Evolutionary conservation across 1,139 yeast species (phyloP).

Genomic region (Pichia sp.): DNA sequence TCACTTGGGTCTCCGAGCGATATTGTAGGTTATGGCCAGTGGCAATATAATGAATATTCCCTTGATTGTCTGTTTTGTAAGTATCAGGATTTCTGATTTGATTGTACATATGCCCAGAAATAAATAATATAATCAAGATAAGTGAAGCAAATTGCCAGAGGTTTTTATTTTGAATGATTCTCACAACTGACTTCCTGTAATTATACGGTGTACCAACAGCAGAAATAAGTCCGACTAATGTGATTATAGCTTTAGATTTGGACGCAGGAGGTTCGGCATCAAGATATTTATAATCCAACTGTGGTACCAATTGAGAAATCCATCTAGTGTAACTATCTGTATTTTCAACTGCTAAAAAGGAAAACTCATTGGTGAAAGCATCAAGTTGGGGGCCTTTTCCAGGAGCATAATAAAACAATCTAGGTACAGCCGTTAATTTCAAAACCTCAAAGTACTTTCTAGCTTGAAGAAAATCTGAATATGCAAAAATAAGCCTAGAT

Average conservation of each 20-base stretch:
- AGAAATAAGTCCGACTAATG: conserved; percentile 31
- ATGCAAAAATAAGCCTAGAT: conserved; percentile 51
- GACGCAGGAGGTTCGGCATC: conserved; percentile 16
- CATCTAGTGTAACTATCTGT: conserved; percentile 16
- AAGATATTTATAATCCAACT: conserved; percentile 13
- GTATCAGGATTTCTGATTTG: conserved; percentile 73
- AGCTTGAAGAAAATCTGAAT: conserved; percentile 59
- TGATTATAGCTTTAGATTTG: conserved; percentile 8
- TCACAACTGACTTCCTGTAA: conserved; percentile 10
- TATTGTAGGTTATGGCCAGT: conserved; percentile 67
- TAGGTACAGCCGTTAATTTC: conserved; percentile 71
- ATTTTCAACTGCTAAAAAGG: conserved; percentile 29
- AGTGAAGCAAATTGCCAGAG: conserved; percentile 35
- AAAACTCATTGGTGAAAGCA: conserved; percentile 21
- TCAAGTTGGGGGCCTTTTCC: conserved; percentile 23
- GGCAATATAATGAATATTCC: conserved; percentile 52
- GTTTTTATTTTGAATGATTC: conserved; percentile 18
- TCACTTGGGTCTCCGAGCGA: conserved; percentile 76
- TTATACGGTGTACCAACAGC: conserved; percentile 19
- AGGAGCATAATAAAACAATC: conserved; percentile 42
- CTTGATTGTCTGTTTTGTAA: conserved; percentile 49
- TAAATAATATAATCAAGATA: conserved; percentile 60
- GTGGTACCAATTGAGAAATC: conserved; percentile 10
- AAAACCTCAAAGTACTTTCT: conserved; percentile 47
- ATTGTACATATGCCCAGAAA: conserved; percentile 90